These are phyloP conservation scores for Linnemannia exigua DNA, from an alignment of 192 early-diverging fungal genomes.

Conservation along the genomic window DNA sequence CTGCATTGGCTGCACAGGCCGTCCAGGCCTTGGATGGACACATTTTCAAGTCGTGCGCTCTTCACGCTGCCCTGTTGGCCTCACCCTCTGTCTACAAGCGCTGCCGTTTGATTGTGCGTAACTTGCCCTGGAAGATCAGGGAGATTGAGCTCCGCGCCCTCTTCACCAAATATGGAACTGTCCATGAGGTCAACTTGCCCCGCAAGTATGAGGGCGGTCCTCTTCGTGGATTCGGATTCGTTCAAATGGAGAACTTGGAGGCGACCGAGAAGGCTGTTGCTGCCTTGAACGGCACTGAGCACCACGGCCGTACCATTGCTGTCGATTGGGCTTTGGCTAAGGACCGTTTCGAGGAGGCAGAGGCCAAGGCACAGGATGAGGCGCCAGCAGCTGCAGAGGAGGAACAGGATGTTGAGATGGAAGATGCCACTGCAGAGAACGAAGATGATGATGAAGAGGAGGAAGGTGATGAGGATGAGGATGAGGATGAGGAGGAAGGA, in stretches of 20 bases:
- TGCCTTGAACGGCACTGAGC: conserved; percentile 78
- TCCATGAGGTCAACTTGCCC: conserved; percentile 81
- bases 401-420: conserved; percentile 57
- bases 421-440: conserved; percentile 49
- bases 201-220: conserved; percentile 82
- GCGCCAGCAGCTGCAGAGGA: conserved; percentile 55
- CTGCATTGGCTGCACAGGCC: conserved; percentile 67
- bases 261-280: conserved; percentile 81
- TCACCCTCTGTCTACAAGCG: conserved; percentile 66
- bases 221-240: conserved; percentile 90
- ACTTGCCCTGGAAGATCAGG: conserved; percentile 83
- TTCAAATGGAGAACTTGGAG: conserved; percentile 81
- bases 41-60: conserved; percentile 79
- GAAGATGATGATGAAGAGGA: conserved; percentile 55
- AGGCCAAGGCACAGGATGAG: conserved; percentile 68
- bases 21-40: conserved; percentile 77
- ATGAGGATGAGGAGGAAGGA: conserved; percentile 43
- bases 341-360: conserved; percentile 74
- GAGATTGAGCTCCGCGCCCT: conserved; percentile 74
- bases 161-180: conserved; percentile 77
- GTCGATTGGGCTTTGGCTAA: conserved; percentile 91
- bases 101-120: conserved; percentile 89
- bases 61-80: conserved; percentile 55
- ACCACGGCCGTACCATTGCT: conserved; percentile 80
- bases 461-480: conserved; percentile 66